Evolutionary conservation across 768 basidiomycete genomes (phyloP), one percentile per base, ranked within the genome.

Genomic region (Boletus bicolor): DNA sequence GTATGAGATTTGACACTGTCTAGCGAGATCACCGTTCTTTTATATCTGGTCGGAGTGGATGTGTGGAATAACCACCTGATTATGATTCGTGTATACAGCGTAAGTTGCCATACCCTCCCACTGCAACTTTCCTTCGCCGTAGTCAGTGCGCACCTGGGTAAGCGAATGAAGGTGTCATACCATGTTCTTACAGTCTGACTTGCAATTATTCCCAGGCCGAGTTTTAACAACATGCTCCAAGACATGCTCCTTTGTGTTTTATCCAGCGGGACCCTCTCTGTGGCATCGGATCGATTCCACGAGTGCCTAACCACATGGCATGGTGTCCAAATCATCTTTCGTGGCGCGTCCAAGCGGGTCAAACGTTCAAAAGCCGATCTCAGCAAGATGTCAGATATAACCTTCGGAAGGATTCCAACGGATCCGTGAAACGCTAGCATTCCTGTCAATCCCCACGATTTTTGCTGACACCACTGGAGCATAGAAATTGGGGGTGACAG

Each of bases 341-440:
- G 56, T 38, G 49, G 43, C 15, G 24, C 17, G n/a, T n/a, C 38
- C 43, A 38, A 34, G 42, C 12, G 24, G 17, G 38, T 36, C 19
- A 10, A 30, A 19, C 41, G 17, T 38, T 15, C 24, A 37, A 24
- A 24, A 24, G 21, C 21, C 35, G 49, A 56, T 56, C 53, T 32
- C 38, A 42, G 17, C 24, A 35, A 47, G 41, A 28, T 30, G 19
- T 26, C 34, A 46, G 37, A 51, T 12, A 19, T 26, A 17, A 32
- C 24, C 24, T 28, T 54, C n/a, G 53, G 36, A 42, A 39, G 8
- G 34, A 50, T 38, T 38, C 35, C 28, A 37, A 34, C 32, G 36
- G 36, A 30, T 6, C 24, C n/a, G 19, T 46, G 45, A 65, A 62
- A 62, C 56, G 21, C 35, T 37, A 51, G 19, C 53, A 14, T 17